phyloP scores from a whole-genome alignment of 1,284 basidiomycete species.

The Melampsora medusae region DNA sequence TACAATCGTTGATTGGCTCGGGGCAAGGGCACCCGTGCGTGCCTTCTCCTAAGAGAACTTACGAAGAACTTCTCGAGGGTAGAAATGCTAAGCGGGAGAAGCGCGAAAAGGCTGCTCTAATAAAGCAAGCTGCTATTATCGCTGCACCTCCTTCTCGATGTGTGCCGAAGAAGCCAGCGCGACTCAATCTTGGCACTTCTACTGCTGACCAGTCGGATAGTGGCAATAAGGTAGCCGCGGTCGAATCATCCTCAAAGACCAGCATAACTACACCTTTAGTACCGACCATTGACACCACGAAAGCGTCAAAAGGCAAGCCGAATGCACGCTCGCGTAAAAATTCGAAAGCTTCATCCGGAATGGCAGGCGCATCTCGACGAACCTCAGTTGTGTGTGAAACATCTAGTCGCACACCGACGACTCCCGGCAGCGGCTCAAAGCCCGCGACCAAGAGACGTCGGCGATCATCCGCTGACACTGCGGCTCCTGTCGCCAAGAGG shows the following conservation, averaged over 20 bases:
- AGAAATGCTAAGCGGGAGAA: constrained; percentile 22
- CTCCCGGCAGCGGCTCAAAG: background rate
- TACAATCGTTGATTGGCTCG: constrained; percentile 20
- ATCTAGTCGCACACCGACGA: background rate
- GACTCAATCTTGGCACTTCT: background rate
- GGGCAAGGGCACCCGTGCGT: background rate
- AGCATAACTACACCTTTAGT: background rate
- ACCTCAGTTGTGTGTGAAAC: background rate
- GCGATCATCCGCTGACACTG: constrained; percentile 13
- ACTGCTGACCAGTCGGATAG: background rate
- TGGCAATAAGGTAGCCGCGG: background rate
- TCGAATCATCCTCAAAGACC: background rate
- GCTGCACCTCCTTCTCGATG: background rate
- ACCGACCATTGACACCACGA: background rate
- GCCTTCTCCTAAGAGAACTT: background rate
- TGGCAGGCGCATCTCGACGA: background rate
- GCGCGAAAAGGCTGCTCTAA: constrained; percentile 7
- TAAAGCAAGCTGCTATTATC: background rate
- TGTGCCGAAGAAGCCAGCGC: background rate
- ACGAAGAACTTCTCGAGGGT: constrained; percentile 28
- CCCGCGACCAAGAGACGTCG: constrained; percentile 9
- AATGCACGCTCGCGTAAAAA: background rate
- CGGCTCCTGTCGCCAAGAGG: constrained; percentile 15
- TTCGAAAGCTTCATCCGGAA: background rate
- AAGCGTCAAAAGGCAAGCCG: background rate